These are phyloP conservation scores for Mesotaenium endlicherianum DNA, from an alignment of 139 green algal species.

Conservation along the genomic window DNA sequence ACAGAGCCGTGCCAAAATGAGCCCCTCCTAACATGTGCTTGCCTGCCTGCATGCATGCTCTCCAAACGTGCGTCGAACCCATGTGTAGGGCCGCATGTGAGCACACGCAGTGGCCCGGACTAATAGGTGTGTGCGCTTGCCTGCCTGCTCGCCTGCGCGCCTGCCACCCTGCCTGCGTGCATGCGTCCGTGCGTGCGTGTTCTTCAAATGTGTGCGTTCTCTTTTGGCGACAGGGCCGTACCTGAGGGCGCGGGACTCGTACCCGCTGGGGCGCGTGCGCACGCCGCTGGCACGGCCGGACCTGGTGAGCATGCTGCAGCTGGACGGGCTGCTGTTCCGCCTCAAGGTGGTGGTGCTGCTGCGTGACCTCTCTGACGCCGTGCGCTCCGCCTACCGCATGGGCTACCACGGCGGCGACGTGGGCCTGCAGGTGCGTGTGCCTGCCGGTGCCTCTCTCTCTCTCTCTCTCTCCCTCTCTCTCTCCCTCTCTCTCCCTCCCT, in stretches of 20 bases:
- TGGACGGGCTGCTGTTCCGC: conserved; percentile 1
- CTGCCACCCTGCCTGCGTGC: no score
- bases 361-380: background rate
- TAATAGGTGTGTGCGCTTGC: no score
- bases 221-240: background rate
- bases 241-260: background rate
- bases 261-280: conserved; percentile 4
- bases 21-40: no score
- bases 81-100: no score
- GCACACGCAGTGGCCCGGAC: no score
- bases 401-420: background rate
- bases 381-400: background rate
- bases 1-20: no score
- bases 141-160: no score
- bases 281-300: conserved; percentile 7
- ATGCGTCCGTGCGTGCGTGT: background rate
- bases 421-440: conserved; percentile 1
- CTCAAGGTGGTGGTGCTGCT: conserved; percentile 8
- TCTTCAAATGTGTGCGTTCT: background rate
- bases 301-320: background rate
- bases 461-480: no score
- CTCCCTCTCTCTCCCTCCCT: no score
- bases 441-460: background rate
- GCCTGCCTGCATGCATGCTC: no score
- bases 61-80: no score